Evolutionary conservation across 768 basidiomycete genomes (phyloP), one percentile per base, ranked within the genome.

Genomic region (Termitomyces sp.): DNA sequence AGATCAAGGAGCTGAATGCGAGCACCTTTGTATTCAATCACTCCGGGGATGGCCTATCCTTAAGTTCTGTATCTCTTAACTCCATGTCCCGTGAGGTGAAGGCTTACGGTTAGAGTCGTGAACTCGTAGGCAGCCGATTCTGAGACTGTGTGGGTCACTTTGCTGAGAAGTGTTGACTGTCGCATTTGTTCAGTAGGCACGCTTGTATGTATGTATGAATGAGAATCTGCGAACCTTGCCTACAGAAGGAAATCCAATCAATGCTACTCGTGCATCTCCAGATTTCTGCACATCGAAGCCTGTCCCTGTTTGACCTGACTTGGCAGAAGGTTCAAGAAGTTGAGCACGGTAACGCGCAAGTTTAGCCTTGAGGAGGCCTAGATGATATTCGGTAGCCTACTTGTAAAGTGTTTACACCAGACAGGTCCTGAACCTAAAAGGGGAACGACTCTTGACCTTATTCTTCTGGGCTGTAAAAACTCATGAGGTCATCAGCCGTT

Each of bases 241-340:
- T 46, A 97, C 94, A 5, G 94, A 96, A 0, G 95, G 96, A 72
- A 98, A 97, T 9, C 96, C 95, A 45, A 97, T 97, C 54, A 97
- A 74, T 21, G 93, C 91, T 23, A 95, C 89, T 66, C 93, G 77
- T 41, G 94, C 93, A 74, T 96, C 94, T 58, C 94, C 93, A 10
- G 79, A 78, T 60, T 81, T 81, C 63, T 79, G 89, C 1, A 94
- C 93, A 63, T 94, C 94, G 58, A 95, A 96, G 3, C 93, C 94
- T 56, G 86, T 81, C 27, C 92, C 93, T 3, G 78, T 78, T 58
- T 86, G 84, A 17, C 89, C 83, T 4, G 88, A 89, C 70, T 98
- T 98, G 44, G 86, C 77, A 0, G 88, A 71, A 1, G 96, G 96
- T 68, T 99, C 97, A 8, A 99, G 84, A 19, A 99, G 82, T 67